Evolutionary conservation across 768 basidiomycete genomes (phyloP), one percentile per base, ranked within the genome.

Genomic region (Pleurotus tuber-regium): DNA sequence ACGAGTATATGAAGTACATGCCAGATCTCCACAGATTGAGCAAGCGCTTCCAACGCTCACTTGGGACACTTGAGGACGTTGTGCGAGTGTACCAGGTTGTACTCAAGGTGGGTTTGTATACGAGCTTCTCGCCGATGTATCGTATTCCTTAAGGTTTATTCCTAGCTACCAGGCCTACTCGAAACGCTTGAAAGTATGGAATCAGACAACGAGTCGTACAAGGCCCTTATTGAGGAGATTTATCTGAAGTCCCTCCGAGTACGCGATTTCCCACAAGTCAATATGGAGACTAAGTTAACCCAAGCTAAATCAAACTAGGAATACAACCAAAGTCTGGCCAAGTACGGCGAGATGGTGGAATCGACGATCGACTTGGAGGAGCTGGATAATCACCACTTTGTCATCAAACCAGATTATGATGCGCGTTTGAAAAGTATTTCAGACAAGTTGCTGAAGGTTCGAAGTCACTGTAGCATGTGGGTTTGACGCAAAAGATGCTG

Each of bases 41-140:
- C 62, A 98, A 98, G 65, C 82, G 89, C 14, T 95, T 99, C 69
- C 87, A 92, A 66, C 89, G 87, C 56, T 78, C 83, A 0, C 77
- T 82, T 4, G 94, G 94, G 0, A 83, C 84, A 0, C 78, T 99
- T 4, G 94, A 98, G 60, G 95, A 99, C 60, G 93, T 98, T 5
- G 93, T 98, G 8, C 83, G 96, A 1, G 87, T 96, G 0, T 98
- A 98, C 64, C 96, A 99, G 65, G 93, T 95, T 1, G 84, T 94
- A 1, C 66, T 89, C 21, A 90, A 90, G 73, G 92, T 92, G 50
- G 41, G 64, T 51, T 6, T 18, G 16, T 23, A 28, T 28, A 24
- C 50, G 16, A 2, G 49, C 8, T 29, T 41, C 28, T 8, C 41
- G 14, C 18, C 29, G 21, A 12, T 18, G n/a, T 43, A 36, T 35